These are phyloP conservation scores for Oryza meyeriana DNA, from an alignment of 176 grass and related monocot genomes.

Conservation along the genomic window DNA sequence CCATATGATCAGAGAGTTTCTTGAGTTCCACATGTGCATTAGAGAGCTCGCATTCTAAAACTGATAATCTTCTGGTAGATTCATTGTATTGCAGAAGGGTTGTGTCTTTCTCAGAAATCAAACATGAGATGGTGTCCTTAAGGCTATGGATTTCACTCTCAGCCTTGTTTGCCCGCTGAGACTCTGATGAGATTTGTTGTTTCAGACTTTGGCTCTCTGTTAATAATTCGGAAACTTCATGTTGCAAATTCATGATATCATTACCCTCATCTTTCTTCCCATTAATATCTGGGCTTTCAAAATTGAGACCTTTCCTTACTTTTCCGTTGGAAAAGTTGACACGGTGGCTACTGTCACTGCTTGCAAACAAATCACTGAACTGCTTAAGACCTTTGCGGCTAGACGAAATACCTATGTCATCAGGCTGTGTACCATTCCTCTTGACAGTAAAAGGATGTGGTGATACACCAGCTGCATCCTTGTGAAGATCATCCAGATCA, in stretches of 20 bases:
- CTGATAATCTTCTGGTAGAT: conserved; percentile 43
- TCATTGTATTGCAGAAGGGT: conserved; percentile 36
- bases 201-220: conserved; percentile 46
- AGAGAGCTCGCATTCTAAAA: conserved; percentile 45
- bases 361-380: conserved; percentile 48
- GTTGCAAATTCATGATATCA: conserved; percentile 38
- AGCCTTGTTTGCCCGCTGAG: conserved; percentile 50
- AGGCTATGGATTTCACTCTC: conserved; percentile 51
- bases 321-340: conserved; percentile 35
- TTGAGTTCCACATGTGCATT: conserved; percentile 43
- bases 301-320: conserved; percentile 44
- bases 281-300: conserved; percentile 41
- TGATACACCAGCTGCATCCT: conserved; percentile 37
- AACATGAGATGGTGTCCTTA: conserved; percentile 33
- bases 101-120: conserved; percentile 51
- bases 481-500: conserved; percentile 53
- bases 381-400: conserved; percentile 52
- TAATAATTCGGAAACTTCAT: conserved; percentile 52
- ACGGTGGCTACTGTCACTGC: conserved; percentile 16
- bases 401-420: conserved; percentile 35
- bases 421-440: conserved; percentile 52
- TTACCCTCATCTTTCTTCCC: conserved; percentile 37
- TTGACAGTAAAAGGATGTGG: conserved; percentile 36
- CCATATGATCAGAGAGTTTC: conserved; percentile 49
- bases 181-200: conserved; percentile 47